Evolutionary conservation across 2,329 filamentous ascomycete species (phyloP).

Genomic region (Fusarium floridanum): DNA sequence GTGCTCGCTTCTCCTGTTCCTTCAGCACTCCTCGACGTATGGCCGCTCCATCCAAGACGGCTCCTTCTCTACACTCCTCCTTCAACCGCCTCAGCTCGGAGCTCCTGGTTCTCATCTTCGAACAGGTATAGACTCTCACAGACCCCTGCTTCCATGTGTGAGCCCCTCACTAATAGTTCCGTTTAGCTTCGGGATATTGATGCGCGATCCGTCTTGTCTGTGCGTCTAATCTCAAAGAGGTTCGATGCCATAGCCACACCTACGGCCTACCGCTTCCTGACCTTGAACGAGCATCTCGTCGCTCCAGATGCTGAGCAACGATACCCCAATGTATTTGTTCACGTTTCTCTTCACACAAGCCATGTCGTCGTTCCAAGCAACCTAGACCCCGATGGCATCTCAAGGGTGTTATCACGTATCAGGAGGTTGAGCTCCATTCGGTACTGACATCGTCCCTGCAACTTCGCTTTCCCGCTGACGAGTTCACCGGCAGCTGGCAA

Average conservation of each 20-base stretch:
- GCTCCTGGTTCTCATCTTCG: constrained; percentile 57
- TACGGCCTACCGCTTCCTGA: constrained; percentile 56
- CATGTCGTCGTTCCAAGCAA: constrained; percentile 57
- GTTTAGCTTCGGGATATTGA: constrained; percentile 57
- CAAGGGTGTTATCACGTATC: constrained; percentile 52
- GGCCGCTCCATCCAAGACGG: constrained; percentile 30
- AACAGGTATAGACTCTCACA: constrained; percentile 52
- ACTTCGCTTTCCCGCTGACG: constrained; percentile 22
- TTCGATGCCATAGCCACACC: constrained; percentile 59
- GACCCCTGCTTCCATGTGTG: not conserved
- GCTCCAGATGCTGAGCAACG: constrained; percentile 48
- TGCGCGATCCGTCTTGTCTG: constrained; percentile 47
- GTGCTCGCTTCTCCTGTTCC: constrained; percentile 17
- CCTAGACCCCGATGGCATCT: constrained; percentile 54
- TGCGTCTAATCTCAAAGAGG: constrained; percentile 55
- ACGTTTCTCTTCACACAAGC: constrained; percentile 55
- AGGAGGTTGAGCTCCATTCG: constrained; percentile 55
- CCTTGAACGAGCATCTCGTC: constrained; percentile 55
- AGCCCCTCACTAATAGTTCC: constrained; percentile 25
- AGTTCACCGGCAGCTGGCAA: constrained; percentile 51
- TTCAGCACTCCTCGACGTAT: constrained; percentile 35
- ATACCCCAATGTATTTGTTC: constrained; percentile 50
- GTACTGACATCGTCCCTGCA: constrained; percentile 45
- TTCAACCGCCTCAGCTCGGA: constrained; percentile 57
- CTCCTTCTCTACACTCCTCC: constrained; percentile 20